Evolutionary conservation across 2,329 filamentous ascomycete species (phyloP), one percentile per base, ranked within the genome.

Genomic region (Xylaria sp.): DNA sequence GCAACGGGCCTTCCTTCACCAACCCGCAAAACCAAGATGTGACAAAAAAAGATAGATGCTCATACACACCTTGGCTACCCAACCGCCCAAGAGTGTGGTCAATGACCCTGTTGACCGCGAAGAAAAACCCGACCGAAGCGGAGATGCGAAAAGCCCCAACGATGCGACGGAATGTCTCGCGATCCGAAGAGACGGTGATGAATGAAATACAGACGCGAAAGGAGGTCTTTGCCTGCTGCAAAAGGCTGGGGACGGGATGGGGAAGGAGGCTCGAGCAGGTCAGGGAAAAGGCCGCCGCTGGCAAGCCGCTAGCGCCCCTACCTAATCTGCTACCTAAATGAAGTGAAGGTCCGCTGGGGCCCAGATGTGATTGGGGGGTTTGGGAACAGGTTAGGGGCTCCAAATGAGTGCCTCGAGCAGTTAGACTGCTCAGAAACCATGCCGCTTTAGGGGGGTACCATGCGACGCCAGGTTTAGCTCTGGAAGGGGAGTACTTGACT

Each of bases 221-320:
- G 70, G 66, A 72, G 70, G 70, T 70, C 65, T 68, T 66, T 71
- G 64, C 65, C 70, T 66, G 67, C 62, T 66, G 70, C 66, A 67
- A 71, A 72, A 66, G 66, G 65, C 61, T 65, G 68, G 68, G 68
- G 69, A 66, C 54, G 62, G 62, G 66, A 70, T 66, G 68, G 65
- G 68, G 66, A 71, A 71, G 58, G 68, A 72, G 70, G 70, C 70
- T 72, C 68, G 70, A 71, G 68, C 57, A 71, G 69, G 69, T 66
- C 66, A 66, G 66, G 68, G 54, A 68, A 72, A 70, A 67, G 68
- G 65, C 65, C 61, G 70, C 68, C 67, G 65, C 66, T 67, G 63
- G 63, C 57, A 63, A 63, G 67, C 67, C 70, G 67, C 68, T 71
- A 71, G 70, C 68, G 66, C 70, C 65, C 66, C 68, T 66, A 71